phyloP scores from a whole-genome alignment of 2,329 filamentous ascomycete genomes.

The Westerdykella sp. region DNA sequence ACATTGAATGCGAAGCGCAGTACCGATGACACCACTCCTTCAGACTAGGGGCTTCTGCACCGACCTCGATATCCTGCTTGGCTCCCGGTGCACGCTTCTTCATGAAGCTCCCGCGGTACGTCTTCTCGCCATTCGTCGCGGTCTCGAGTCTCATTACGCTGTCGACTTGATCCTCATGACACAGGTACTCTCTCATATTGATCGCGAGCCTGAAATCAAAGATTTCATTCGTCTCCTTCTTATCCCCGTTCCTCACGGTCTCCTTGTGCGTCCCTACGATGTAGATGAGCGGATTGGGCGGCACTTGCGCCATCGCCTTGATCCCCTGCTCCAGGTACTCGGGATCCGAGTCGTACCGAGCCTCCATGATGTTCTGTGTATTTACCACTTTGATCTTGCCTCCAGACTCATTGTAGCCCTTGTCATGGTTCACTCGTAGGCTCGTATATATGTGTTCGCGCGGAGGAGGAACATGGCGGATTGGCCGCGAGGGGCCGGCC shows the following conservation, averaged over 20 bases:
- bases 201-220: constrained; percentile 36
- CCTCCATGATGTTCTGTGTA: constrained; percentile 24
- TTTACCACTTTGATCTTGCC: constrained; percentile 25
- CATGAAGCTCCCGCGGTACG: constrained; percentile 59
- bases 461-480: constrained; percentile 23
- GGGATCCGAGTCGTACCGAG: constrained; percentile 29
- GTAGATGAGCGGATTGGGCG: constrained; percentile 32
- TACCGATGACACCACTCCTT: constrained; percentile 64
- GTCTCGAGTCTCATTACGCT: constrained; percentile 32
- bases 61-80: constrained; percentile 44
- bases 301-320: constrained; percentile 16
- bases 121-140: constrained; percentile 54
- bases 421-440: constrained; percentile 19
- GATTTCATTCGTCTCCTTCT: constrained; percentile 30
- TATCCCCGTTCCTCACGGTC: constrained; percentile 30
- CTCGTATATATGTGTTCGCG: constrained; percentile 4
- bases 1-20: constrained; percentile 51
- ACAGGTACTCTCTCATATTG: constrained; percentile 28
- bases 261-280: constrained; percentile 36
- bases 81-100: constrained; percentile 46
- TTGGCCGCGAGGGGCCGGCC: constrained; percentile 5
- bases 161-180: constrained; percentile 4
- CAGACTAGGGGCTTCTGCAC: constrained; percentile 37
- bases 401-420: constrained; percentile 12
- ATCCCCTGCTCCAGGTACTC: constrained; percentile 26